Conservation (phyloP, 352 stramenopile species). For the Globisporangium acanthophoron region DNA sequence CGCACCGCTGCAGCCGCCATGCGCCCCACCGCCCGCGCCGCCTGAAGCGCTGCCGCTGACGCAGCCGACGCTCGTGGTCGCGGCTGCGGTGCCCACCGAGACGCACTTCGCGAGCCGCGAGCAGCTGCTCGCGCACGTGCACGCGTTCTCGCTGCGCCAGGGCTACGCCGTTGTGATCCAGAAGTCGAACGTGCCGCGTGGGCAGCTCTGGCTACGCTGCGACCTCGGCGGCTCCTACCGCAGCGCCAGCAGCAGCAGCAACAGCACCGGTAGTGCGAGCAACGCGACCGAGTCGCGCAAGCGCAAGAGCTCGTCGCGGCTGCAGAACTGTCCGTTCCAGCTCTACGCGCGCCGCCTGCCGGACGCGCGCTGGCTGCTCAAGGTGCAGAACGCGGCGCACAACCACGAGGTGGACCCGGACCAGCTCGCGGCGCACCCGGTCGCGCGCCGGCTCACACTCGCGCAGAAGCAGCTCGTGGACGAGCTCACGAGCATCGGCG, state of each 20-base stretch:
- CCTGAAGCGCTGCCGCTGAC: not conserved
- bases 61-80: not conserved
- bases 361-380: constrained; percentile 24
- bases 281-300: constrained; percentile 13
- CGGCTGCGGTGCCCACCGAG: constrained; percentile 5
- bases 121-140: constrained; percentile 31
- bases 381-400: constrained; percentile 26
- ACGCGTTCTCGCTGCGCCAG: constrained; percentile 26
- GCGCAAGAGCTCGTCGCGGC: constrained; percentile 24
- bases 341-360: constrained; percentile 29
- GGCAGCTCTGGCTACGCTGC: constrained; percentile 42
- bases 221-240: constrained; percentile 29
- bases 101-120: constrained; percentile 30
- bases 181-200: constrained; percentile 41
- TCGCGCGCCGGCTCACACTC: constrained; percentile 24
- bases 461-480: constrained; percentile 36
- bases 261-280: not conserved
- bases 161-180: constrained; percentile 42
- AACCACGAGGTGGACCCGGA: constrained; percentile 24
- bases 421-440: constrained; percentile 25
- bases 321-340: constrained; percentile 37
- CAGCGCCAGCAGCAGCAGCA: not conserved
- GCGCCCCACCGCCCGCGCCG: not conserved
- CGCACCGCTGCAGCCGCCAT: not conserved
- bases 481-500: constrained; percentile 25